phyloP scores from a whole-genome alignment of 2,329 filamentous ascomycete genomes.

The Trichoderma atroviride region DNA sequence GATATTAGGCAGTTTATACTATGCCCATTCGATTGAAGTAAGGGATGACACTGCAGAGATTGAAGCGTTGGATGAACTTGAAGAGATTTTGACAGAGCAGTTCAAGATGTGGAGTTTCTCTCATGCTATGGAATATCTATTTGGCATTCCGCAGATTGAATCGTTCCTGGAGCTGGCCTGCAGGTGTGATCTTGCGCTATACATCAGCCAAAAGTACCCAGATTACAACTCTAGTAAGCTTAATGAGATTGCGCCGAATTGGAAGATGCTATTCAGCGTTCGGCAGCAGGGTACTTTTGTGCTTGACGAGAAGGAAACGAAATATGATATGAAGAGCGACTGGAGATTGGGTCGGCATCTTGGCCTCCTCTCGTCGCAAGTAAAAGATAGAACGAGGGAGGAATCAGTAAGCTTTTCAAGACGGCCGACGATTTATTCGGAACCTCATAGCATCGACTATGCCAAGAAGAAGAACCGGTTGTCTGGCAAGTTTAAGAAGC shows the following conservation, averaged over 20 bases:
- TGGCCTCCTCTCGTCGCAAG: neutral
- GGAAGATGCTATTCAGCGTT: neutral
- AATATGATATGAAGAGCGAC: neutral
- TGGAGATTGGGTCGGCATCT: neutral
- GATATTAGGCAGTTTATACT: constrained; percentile 17
- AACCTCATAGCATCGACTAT: neutral
- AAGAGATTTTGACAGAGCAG: neutral
- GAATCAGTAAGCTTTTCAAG: neutral
- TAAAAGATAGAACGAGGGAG: neutral
- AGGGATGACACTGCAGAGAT: neutral
- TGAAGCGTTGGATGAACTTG: constrained; percentile 9
- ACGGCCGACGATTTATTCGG: neutral
- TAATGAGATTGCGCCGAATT: neutral
- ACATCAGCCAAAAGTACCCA: constrained; percentile 4
- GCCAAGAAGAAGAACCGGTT: neutral
- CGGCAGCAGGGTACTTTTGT: neutral
- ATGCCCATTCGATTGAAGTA: constrained; percentile 8
- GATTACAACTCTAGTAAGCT: neutral
- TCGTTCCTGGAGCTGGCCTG: constrained; percentile 9
- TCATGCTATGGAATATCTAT: constrained; percentile 6
- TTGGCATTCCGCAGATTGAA: neutral
- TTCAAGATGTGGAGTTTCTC: constrained; percentile 7
- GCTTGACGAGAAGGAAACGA: neutral
- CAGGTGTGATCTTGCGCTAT: constrained; percentile 2
- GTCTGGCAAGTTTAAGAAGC: neutral